Percentiles rank a stretch among this genome's conserved stretches.
Evolutionary conservation across 768 basidiomycete genomes (phyloP).

Genomic region (Leccinum pellstonianum): DNA sequence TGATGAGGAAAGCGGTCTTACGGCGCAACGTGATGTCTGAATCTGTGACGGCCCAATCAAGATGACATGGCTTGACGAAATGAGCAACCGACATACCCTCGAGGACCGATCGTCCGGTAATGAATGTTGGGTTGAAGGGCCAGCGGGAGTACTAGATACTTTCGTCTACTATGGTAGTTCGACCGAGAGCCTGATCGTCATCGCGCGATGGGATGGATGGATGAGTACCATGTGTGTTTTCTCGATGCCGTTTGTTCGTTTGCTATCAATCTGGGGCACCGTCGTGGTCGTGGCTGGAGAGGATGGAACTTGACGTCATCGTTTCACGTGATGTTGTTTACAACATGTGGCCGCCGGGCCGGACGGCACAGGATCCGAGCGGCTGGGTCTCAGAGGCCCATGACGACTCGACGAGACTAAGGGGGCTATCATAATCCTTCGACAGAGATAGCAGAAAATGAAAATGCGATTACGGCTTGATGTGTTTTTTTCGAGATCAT

Average conservation of each 20-base stretch:
- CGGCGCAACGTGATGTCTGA: constrained; percentile 75
- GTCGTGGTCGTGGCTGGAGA: not conserved
- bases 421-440: not conserved
- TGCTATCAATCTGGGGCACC: not conserved
- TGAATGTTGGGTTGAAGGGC: not conserved
- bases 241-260: not conserved
- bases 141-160: not conserved
- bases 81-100: constrained; percentile 43
- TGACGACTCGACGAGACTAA: not conserved
- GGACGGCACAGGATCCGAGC: not conserved
- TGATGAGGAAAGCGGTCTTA: constrained; percentile 76
- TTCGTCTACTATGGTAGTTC: not conserved
- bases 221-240: not conserved
- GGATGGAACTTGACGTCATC: constrained; percentile 5
- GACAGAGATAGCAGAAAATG: not conserved
- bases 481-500: not conserved
- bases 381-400: not conserved
- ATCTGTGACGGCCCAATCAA: constrained; percentile 43
- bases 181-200: not conserved
- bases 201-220: not conserved
- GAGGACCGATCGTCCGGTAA: constrained; percentile 29
- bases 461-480: not conserved
- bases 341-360: too few species aligned
- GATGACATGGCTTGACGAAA: constrained; percentile 5
- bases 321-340: not conserved